These are phyloP conservation scores for Geosmithia morbida DNA, from an alignment of 2,329 filamentous ascomycete species.

Conservation along the genomic window DNA sequence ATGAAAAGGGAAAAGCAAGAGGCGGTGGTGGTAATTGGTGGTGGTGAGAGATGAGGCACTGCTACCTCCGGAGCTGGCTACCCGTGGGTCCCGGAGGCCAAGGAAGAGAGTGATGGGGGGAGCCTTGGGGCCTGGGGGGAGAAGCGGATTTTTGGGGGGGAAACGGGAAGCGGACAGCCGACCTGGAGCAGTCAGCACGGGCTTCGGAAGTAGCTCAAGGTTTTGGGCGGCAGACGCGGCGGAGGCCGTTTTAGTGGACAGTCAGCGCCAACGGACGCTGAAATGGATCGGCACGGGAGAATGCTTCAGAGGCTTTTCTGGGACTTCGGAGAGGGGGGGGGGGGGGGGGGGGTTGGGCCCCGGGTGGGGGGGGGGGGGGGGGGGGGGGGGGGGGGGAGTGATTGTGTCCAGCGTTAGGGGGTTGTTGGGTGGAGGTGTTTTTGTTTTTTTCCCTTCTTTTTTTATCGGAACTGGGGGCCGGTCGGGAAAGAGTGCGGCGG, in stretches of 20 bases:
- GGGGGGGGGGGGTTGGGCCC: too few species aligned
- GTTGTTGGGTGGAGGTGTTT: too few species aligned
- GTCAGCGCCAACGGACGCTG: neutral
- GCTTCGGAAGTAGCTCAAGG: too few species aligned
- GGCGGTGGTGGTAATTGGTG: neutral
- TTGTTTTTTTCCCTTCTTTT: too few species aligned
- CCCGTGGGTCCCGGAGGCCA: constrained; percentile 1
- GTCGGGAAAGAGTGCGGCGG: neutral
- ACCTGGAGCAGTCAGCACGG: too few species aligned
- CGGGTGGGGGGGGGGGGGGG: too few species aligned
- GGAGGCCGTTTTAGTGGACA: neutral
- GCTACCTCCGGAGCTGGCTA: constrained; percentile 1
- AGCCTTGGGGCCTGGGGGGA: too few species aligned
- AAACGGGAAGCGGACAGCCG: too few species aligned
- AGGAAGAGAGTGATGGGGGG: neutral
- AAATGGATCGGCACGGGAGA: neutral
- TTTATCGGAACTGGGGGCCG: too few species aligned
- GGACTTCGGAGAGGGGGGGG: neutral
- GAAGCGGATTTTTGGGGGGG: neutral
- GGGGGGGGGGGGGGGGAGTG: too few species aligned
- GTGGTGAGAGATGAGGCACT: neutral
- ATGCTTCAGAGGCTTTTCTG: neutral
- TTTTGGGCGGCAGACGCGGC: neutral
- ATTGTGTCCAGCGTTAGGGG: too few species aligned
- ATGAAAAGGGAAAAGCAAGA: neutral